These are phyloP conservation scores for Stephania yunnanensis DNA, from an alignment of 164 flowering plant species.

Conservation along the genomic window DNA sequence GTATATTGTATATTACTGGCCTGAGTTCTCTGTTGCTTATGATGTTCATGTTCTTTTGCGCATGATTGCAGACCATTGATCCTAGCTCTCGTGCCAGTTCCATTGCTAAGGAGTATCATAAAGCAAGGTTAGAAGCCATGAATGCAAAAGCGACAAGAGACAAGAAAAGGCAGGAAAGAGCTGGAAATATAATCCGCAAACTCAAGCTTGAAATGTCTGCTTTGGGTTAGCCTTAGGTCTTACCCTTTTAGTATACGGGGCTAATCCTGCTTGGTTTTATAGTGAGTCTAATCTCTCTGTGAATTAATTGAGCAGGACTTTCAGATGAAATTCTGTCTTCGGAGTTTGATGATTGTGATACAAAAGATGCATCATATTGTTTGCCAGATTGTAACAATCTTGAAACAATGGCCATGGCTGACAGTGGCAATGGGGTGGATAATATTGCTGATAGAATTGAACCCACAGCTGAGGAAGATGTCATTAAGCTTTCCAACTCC, in stretches of 20 bases:
- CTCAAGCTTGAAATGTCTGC: slow-evolving; percentile 82
- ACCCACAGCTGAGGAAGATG: slow-evolving; percentile 19
- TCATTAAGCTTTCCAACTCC: slow-evolving; percentile 18
- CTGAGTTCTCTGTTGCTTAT: background rate
- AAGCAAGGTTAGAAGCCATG: slow-evolving; percentile 62
- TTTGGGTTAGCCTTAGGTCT: slow-evolving; percentile 39
- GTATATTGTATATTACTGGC: background rate
- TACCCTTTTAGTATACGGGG: slow-evolving; percentile 6
- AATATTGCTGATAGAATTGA: slow-evolving; percentile 14
- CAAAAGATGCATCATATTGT: slow-evolving; percentile 17
- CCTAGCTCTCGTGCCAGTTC: slow-evolving; percentile 48
- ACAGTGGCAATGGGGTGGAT: slow-evolving; percentile 10
- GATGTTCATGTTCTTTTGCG: slow-evolving; percentile 7
- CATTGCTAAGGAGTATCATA: slow-evolving; percentile 62
- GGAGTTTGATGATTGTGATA: slow-evolving; percentile 22
- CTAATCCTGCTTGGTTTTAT: background rate
- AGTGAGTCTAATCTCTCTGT: slow-evolving; percentile 10
- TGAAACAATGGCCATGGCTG: slow-evolving; percentile 15
- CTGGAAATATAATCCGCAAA: slow-evolving; percentile 65
- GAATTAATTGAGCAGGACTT: slow-evolving; percentile 44
- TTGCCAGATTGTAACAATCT: slow-evolving; percentile 17
- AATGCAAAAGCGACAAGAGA: slow-evolving; percentile 70
- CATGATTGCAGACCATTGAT: slow-evolving; percentile 33
- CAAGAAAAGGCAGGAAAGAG: slow-evolving; percentile 63
- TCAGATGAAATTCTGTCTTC: slow-evolving; percentile 52